Conservation (phyloP, 371 early-diverging fungal genomes). For the Mucor irregularis region DNA sequence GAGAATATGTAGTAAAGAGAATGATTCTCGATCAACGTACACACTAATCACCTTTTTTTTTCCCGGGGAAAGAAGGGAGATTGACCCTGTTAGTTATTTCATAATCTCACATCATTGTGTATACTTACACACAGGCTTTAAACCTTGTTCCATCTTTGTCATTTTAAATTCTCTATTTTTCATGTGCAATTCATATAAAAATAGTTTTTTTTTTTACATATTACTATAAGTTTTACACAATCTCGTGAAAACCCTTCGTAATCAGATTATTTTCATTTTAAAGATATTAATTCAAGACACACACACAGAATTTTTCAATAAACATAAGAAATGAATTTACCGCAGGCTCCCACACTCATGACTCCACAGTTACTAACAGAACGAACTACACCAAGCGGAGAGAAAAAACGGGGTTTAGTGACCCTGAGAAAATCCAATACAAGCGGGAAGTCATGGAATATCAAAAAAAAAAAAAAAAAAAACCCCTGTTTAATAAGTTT, state of each 20-base stretch:
- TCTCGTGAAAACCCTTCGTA: too few relatives aligned
- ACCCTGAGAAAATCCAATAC: slow-evolving; percentile 26
- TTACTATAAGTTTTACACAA: too few relatives aligned
- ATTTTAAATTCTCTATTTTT: too few relatives aligned
- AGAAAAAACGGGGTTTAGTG: slow-evolving; percentile 14
- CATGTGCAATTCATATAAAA: too few relatives aligned
- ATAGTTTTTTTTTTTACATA: too few relatives aligned
- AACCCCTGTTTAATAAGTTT: slow-evolving; percentile 16
- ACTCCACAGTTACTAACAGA: slow-evolving; percentile 13
- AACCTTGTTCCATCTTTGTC: neutral
- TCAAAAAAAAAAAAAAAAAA: slow-evolving; percentile 1
- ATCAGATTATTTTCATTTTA: too few relatives aligned
- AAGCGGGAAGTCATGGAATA: slow-evolving; percentile 19
- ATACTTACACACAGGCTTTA: neutral
- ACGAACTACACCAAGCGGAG: slow-evolving; percentile 2
- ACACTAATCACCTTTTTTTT: neutral
- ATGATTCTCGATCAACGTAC: too few relatives aligned
- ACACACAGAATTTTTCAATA: neutral
- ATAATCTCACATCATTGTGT: neutral
- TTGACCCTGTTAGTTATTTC: slow-evolving; percentile 1
- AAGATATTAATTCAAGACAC: too few relatives aligned
- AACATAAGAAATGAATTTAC: slow-evolving; percentile 2
- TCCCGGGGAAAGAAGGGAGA: neutral
- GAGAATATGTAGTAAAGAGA: too few relatives aligned
- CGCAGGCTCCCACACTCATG: slow-evolving; percentile 25